These are phyloP conservation scores for Aristolochia californica DNA, from an alignment of 164 flowering plant genomes.

Conservation along the genomic window DNA sequence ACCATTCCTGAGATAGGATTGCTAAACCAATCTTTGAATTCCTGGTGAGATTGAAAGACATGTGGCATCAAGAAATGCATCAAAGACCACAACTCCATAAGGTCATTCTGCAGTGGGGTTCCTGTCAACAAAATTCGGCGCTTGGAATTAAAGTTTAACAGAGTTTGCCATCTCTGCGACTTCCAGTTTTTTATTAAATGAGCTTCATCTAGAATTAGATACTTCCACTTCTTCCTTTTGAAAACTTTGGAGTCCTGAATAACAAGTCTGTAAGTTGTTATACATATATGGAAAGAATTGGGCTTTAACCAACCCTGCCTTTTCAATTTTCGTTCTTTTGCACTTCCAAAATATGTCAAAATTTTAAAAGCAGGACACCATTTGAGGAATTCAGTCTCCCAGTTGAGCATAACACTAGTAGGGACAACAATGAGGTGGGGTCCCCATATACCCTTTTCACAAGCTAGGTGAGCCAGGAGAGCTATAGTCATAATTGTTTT, in stretches of 20 bases:
- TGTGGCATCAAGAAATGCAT: conserved; percentile 99
- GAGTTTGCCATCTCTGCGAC: conserved; percentile 99
- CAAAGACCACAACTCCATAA: conserved; percentile 99
- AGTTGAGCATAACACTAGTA: conserved; percentile 99
- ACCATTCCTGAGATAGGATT: conserved; percentile 99
- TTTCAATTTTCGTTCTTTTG: conserved; percentile 85
- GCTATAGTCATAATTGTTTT: conserved; percentile 99
- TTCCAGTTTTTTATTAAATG: conserved; percentile 99
- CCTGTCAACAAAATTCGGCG: conserved; percentile 92
- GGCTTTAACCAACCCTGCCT: conserved; percentile 99
- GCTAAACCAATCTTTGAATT: conserved; percentile 98
- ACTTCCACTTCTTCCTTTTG: conserved; percentile 98
- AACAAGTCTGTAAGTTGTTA: conserved; percentile 92
- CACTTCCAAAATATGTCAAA: conserved; percentile 94
- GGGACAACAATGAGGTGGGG: conserved; percentile 99
- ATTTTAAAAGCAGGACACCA: conserved; percentile 99
- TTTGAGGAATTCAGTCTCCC: conserved; percentile 99
- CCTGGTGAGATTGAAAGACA: conserved; percentile 97
- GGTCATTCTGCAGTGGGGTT: conserved; percentile 97
- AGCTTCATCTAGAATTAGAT: conserved; percentile 95
- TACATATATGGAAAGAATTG: conserved; percentile 91
- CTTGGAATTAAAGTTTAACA: conserved; percentile 90
- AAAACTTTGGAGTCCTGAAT: conserved; percentile 94
- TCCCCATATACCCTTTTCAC: conserved; percentile 99
- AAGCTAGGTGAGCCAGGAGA: conserved; percentile 92